Evolutionary conservation across 176 grass and related monocot species (phyloP).

Genomic region (Sorghum bicolor): DNA sequence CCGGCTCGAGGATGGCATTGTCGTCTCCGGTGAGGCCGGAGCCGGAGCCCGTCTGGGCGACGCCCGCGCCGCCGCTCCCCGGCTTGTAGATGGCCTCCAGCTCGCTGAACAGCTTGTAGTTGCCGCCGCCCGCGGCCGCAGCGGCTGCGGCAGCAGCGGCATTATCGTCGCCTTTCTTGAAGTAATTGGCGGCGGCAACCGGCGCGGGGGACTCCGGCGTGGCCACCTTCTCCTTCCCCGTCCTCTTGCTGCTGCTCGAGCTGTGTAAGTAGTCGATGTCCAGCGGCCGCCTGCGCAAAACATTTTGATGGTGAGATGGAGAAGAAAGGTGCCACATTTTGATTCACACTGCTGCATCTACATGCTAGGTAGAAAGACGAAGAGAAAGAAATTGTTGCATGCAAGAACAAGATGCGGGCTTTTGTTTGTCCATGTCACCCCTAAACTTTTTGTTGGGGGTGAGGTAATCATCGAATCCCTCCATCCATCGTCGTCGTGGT

Average conservation of each 20-base stretch:
- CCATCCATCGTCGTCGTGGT: neutral
- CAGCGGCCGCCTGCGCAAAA: conserved; percentile 64
- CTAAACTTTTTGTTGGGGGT: neutral
- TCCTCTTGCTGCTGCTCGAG: conserved; percentile 74
- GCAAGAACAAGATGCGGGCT: conserved; percentile 16
- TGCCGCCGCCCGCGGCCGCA: conserved; percentile 11
- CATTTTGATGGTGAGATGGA: neutral
- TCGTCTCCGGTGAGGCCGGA: conserved; percentile 87
- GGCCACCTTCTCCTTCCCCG: conserved; percentile 55
- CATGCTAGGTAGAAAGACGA: neutral
- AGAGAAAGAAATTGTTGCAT: conserved; percentile 7
- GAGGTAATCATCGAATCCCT: conserved; percentile 25
- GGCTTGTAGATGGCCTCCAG: conserved; percentile 98
- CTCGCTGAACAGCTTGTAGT: conserved; percentile 99
- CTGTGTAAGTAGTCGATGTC: conserved; percentile 91
- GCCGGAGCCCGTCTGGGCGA: conserved; percentile 73
- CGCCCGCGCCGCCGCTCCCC: conserved; percentile 44
- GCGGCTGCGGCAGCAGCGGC: neutral
- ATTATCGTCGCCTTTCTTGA: conserved; percentile 53
- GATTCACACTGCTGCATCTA: no score
- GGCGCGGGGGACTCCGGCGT: conserved; percentile 43
- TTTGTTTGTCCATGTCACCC: neutral
- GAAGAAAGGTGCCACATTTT: neutral
- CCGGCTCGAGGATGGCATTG: conserved; percentile 46
- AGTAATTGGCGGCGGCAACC: conserved; percentile 29